phyloP scores from a whole-genome alignment of 345 rosid species.

The Viola odorata region DNA sequence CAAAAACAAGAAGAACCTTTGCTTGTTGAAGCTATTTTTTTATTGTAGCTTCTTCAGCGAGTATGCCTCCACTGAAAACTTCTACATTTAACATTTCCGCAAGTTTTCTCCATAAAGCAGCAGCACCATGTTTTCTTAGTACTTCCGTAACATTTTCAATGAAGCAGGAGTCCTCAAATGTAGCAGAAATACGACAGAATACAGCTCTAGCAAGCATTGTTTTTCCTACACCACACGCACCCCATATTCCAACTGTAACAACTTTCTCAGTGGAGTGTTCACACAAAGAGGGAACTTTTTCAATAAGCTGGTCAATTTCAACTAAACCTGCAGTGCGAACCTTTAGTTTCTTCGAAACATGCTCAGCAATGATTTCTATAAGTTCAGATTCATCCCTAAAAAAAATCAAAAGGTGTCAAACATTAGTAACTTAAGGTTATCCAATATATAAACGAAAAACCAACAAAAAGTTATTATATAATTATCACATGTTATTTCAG shows the following conservation, averaged over 20 bases:
- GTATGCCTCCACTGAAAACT: neutral
- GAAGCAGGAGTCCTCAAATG: neutral
- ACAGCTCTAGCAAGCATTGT: neutral
- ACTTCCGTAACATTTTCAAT: neutral
- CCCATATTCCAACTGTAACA: neutral
- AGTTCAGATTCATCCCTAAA: neutral
- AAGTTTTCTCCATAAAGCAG: neutral
- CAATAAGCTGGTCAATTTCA: neutral
- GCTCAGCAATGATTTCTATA: neutral
- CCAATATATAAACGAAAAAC: too few relatives aligned
- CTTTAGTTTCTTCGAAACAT: neutral
- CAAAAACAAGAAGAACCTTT: constrained; percentile 4
- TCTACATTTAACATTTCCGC: neutral
- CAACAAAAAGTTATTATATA: too few relatives aligned
- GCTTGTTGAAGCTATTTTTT: neutral
- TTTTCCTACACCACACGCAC: constrained; percentile 3
- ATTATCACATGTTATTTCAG: too few relatives aligned
- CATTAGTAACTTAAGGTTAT: too few relatives aligned
- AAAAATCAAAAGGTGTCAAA: neutral
- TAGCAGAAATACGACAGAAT: neutral
- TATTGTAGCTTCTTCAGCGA: too few relatives aligned
- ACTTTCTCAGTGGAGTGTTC: neutral
- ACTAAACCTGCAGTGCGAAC: neutral
- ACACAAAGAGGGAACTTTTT: neutral
- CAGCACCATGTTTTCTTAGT: neutral